Evolutionary conservation across 2,329 filamentous ascomycete genomes (phyloP), one percentile per base, ranked within the genome.

Genomic region (Ciborinia camelliae): DNA sequence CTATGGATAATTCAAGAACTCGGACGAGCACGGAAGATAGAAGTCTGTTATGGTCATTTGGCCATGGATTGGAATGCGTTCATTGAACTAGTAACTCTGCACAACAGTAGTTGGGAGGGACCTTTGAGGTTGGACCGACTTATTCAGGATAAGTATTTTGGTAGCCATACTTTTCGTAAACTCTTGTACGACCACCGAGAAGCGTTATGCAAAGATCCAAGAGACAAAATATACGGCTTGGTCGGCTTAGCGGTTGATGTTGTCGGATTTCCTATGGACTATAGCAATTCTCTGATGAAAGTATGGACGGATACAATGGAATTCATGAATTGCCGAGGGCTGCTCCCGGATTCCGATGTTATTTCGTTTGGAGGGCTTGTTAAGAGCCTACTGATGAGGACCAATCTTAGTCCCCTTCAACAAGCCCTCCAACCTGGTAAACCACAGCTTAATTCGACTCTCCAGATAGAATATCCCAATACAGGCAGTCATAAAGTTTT

Each of bases 181-280:
- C 68, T 75, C 0, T 64, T 74, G 3, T 28, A 67, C 9, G 66
- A 69, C 26, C 69, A 75, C 50, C 50, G 60, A 50, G 62, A 67
- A 6, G 70, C 72, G 3, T 59, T 66, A 1, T 75, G 71, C 62
- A 65, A 65, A 48, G 73, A 75, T 4, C 69, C 58, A 14, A 70
- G 66, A 37, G 73, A 75, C 62, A 74, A 75, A 43, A 64, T 75
- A 4, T 75, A 74, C 62, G 73, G 70, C 0, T 69, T 76, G 1
- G 65, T 74, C 20, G 71, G 73, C 0, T 61, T 76, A 8, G 71
- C 73, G 20, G 59, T 58, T 20, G 72, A 74, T 52, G 66, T 65
- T n/a, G 55, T 63, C 1, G 65, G 65, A 2, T 73, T 73, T 52
- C 67, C 70, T 0, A 68, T 73, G 37, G 71, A 74, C 52, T 73